phyloP scores from a whole-genome alignment of 345 rosid species.

The Trapa incisa region DNA sequence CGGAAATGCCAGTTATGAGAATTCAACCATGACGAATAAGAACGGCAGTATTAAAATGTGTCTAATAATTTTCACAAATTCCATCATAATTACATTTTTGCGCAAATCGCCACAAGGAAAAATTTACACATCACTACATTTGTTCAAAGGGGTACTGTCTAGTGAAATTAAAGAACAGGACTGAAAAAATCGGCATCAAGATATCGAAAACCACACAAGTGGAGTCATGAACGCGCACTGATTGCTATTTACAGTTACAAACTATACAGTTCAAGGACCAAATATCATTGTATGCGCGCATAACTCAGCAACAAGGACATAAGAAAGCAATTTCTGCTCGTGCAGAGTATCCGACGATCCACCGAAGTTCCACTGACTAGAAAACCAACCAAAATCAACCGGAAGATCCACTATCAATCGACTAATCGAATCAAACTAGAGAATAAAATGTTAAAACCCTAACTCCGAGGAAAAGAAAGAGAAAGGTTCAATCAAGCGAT shows the following conservation, averaged over 20 bases:
- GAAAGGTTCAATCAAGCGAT: neutral
- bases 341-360: neutral
- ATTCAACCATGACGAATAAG: neutral
- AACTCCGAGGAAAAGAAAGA: neutral
- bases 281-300: neutral
- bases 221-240: neutral
- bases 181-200: neutral
- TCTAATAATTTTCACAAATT: neutral
- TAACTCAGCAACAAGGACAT: neutral
- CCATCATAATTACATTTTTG: neutral
- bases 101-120: neutral
- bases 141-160: neutral
- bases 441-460: neutral
- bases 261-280: neutral
- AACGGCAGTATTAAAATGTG: no score
- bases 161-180: neutral
- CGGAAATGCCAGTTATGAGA: neutral
- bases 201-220: neutral
- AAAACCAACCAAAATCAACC: neutral
- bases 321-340: neutral
- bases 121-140: neutral
- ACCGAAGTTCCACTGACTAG: neutral
- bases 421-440: neutral
- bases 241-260: neutral
- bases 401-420: neutral